Evolutionary conservation across 768 basidiomycete species (phyloP), one percentile per base, ranked within the genome.

Genomic region (Asterophora lycoperdoides): DNA sequence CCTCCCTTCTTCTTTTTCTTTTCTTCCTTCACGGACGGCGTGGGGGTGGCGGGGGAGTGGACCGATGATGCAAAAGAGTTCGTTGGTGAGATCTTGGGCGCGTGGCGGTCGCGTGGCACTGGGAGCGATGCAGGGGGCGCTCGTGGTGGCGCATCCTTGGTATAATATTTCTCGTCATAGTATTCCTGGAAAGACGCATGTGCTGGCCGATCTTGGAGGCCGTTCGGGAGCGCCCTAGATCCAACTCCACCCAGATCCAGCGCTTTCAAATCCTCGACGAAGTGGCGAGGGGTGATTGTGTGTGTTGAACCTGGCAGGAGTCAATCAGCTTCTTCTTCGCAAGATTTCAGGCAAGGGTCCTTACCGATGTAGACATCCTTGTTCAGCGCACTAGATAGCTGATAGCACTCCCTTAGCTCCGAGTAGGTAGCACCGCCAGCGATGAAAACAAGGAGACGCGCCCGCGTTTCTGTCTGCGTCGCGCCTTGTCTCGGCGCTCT

Each of bases 351-450:
- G 35, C 28, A 34, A 9, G 7, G 26, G 13, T 15, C 9, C 57
- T 54, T 57, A 95, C 95, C 96, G 49, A 99, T 89, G 66, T 83
- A 89, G 44, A 98, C 79, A 58, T 99, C 96, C 66, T 87, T 93
- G 59, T 87, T 86, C 44, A 91, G 63, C 2, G 80, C 64, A 40
- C 72, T 74, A 3, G 91, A 87, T 13, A 95, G 73, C 42, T 84
- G 75, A 61, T 97, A 98, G 39, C 81, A 85, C 59, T 93, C 83
- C 51, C 95, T 77, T 67, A 94, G 86, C 68, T 99, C 96, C 0
- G 93, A 95, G 64, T 93, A 93, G 1, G 96, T 94, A 79, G 94
- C 84, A 2, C 96, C 96, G 30, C 96, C 96, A 11, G 90, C 89
- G 18, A 97, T 75, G 66, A 98, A 98, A 14, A 97, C 79, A 30